Base-by-base conservation (phyloP, 768 basidiomycete genomes). In the Leccinum variicolor region DNA sequence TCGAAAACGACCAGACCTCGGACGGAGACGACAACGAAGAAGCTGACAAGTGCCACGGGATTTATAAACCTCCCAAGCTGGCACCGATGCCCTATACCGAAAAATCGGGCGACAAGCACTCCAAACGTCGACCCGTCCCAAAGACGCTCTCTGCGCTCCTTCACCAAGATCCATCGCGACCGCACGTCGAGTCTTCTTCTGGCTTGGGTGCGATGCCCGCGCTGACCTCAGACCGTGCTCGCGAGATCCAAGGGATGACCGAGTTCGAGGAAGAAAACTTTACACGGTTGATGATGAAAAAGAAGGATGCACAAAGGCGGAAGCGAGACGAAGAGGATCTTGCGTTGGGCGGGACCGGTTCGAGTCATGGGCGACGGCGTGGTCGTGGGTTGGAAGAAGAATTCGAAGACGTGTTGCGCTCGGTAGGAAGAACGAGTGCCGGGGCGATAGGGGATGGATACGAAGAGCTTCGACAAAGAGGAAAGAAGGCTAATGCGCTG, bases 221-320 rank as follows among this genome's bases (percentile, higher is more conserved):
- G 4, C 71, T 86, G 13, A 70, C 76, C 10, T 79, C 81, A 11
- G 81, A 81, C 25, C 88, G 94, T 21, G 91, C 90, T 10, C 82
- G 85, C 17, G 89, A 94, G 66, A 79, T 98, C 54, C 82, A 85
- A 62, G 82, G 85, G 6, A 83, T 97, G 73, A 84, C 83, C 52
- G 87, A 92, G 60, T 98, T 92, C 71, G 96, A 98, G 75, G 94
- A 96, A 70, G 92, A 92, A 48, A 94, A 96, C 72, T 92, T 98
- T 75, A 91, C 90, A 36, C 86, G 96, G 47, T 66, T 98, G 53
- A 79, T 95, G 58, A 87, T 94, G 84, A 90, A 87, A 69, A 98
- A 98, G 79, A 86, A 85, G 66, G 94, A 96, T 47, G 81, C 83
- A 15, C 83, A 79, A 63, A 78, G 86, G 47, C 80, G 95, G 19